A percentile compares a stretch with the other conserved stretches of the same genome.
These are phyloP conservation scores for Malus orientalis DNA, from an alignment of 306 rosid genomes.

Conservation along the genomic window DNA sequence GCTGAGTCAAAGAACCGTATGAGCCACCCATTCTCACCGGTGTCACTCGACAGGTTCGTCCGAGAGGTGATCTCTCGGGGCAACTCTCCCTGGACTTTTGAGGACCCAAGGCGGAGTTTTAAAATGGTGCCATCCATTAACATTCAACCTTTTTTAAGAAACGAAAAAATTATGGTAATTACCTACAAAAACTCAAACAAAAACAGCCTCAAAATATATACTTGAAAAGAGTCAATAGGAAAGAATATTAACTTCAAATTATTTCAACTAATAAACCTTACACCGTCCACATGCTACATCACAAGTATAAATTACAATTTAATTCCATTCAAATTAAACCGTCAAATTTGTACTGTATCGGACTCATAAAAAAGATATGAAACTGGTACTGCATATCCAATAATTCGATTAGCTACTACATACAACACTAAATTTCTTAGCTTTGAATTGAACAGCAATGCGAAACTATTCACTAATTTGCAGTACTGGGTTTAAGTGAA, in stretches of 20 bases:
- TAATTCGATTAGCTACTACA: not conserved
- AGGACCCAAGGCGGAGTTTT: not conserved
- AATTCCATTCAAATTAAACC: not conserved
- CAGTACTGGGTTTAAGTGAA: not conserved
- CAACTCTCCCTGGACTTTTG: conserved; percentile 24
- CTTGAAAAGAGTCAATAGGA: not conserved
- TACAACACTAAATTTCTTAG: not conserved
- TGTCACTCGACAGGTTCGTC: conserved; percentile 43
- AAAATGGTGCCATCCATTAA: not conserved
- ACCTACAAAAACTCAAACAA: not conserved
- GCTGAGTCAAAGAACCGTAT: conserved; percentile 95
- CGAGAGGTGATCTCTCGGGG: conserved; percentile 77
- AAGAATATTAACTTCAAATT: not conserved
- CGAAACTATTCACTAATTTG: not conserved
- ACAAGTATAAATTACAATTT: not conserved
- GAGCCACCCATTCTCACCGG: conserved; percentile 97
- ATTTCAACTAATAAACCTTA: not conserved
- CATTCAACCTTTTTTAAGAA: not conserved
- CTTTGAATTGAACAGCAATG: not conserved
- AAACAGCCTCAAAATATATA: not conserved
- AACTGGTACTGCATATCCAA: not conserved
- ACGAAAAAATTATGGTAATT: not conserved
- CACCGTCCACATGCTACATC: not conserved
- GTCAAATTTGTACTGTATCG: not conserved
- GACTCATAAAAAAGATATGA: not conserved